Percentiles rank a stretch among this genome's conserved stretches.
phyloP scores from a whole-genome alignment of 345 rosid species.

The Syzygium grande region DNA sequence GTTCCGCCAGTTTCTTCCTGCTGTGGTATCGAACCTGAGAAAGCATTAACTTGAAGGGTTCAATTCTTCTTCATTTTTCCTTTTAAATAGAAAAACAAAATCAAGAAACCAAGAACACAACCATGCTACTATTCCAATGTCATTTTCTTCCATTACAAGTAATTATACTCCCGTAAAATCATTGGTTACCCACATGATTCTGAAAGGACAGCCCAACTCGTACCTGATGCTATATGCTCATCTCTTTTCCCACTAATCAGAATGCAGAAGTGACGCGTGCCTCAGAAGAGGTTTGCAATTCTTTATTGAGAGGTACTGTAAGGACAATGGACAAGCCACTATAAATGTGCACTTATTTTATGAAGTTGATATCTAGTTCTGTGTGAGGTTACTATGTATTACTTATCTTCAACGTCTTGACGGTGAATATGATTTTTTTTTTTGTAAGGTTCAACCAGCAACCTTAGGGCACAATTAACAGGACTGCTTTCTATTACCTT shows the following conservation, averaged over 20 bases:
- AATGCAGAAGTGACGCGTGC: background rate
- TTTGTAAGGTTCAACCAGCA: background rate
- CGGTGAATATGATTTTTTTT: background rate
- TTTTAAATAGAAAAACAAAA: background rate
- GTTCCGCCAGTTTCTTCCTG: slow-evolving; percentile 50
- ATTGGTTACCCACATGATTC: background rate
- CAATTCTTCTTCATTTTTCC: background rate
- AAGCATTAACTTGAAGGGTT: background rate
- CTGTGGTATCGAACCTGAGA: slow-evolving; percentile 51
- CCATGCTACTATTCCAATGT: background rate
- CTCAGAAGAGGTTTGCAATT: background rate
- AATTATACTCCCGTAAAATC: background rate
- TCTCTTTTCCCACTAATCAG: background rate
- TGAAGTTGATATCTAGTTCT: background rate
- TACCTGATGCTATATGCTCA: background rate
- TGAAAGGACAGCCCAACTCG: background rate
- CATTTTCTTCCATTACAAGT: background rate
- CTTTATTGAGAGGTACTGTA: background rate
- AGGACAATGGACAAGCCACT: background rate
- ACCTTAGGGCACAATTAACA: background rate
- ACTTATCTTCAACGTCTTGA: background rate
- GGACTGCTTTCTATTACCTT: slow-evolving; percentile 25
- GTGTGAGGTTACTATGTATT: background rate
- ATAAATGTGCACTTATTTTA: background rate
- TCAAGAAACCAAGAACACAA: background rate